A percentile compares a stretch with the other conserved stretches of the same genome.
phyloP scores from a whole-genome alignment of 2,329 filamentous ascomycete species.

The Microdochium bolleyi region DNA sequence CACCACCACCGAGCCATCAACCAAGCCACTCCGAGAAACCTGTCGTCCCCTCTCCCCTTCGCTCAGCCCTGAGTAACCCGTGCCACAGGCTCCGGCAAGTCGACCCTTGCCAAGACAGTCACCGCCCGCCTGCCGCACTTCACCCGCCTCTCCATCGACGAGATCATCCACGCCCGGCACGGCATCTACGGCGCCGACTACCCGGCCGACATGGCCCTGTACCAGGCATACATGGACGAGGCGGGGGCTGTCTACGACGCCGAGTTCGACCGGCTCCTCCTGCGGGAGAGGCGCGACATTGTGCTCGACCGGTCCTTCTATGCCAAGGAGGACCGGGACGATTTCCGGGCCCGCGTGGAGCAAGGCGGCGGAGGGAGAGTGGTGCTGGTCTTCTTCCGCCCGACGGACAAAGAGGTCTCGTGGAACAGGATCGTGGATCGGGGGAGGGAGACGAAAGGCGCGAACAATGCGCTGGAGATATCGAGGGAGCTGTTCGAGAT shows the following conservation, averaged over 20 bases:
- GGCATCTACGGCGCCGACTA: slow-evolving; percentile 19
- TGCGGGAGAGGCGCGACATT: slow-evolving; percentile 11
- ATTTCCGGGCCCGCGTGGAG: slow-evolving; percentile 17
- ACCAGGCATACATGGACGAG: slow-evolving; percentile 12
- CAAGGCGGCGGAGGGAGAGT: slow-evolving; percentile 14
- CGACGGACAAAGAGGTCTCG: slow-evolving; percentile 15
- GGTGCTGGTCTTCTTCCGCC: slow-evolving; percentile 20
- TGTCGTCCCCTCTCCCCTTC: not conserved
- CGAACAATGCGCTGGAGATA: slow-evolving; percentile 11
- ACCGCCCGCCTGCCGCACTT: slow-evolving; percentile 11
- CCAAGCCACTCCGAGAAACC: not conserved
- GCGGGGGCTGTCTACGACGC: slow-evolving; percentile 3
- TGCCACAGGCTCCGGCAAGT: slow-evolving; percentile 17
- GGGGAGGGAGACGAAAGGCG: slow-evolving; percentile 18
- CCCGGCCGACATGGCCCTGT: slow-evolving; percentile 8
- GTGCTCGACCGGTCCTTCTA: slow-evolving; percentile 23
- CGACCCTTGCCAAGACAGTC: slow-evolving; percentile 18
- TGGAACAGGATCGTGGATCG: slow-evolving; percentile 21
- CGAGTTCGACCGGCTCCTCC: slow-evolving; percentile 4
- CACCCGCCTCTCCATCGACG: slow-evolving; percentile 16
- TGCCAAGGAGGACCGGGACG: slow-evolving; percentile 18
- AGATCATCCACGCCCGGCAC: slow-evolving; percentile 12
- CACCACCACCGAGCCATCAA: not conserved
- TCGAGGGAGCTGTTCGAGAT: slow-evolving; percentile 10
- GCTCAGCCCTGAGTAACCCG: not conserved